These are phyloP conservation scores for Coemansia sp. DNA, from an alignment of 192 early-diverging fungal species.

Conservation along the genomic window DNA sequence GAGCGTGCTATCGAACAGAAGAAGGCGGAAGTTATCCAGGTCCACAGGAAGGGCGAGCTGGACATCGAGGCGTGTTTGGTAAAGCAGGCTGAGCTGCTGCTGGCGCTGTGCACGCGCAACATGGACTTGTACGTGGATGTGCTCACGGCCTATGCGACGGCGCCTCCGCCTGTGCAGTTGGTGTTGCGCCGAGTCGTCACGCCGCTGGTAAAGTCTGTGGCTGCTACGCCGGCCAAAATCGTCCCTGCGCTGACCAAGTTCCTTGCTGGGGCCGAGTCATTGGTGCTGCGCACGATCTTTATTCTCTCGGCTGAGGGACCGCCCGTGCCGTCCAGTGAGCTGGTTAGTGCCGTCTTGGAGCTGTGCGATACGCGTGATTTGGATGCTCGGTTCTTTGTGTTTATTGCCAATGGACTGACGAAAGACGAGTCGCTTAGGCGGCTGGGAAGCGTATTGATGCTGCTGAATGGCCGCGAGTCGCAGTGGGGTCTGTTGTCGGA, in stretches of 20 bases:
- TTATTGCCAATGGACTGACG: constrained; percentile 30
- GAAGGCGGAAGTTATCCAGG: constrained; percentile 12
- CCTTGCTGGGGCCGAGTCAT: constrained; percentile 34
- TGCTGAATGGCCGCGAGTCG: constrained; percentile 25
- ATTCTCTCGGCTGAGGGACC: constrained; percentile 23
- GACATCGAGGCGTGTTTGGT: constrained; percentile 27
- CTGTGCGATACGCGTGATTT: constrained; percentile 31
- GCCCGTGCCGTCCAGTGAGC: constrained; percentile 31
- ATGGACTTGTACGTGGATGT: constrained; percentile 27
- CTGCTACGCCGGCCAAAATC: constrained; percentile 23
- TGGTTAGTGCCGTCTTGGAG: constrained; percentile 35
- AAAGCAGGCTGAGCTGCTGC: constrained; percentile 32
- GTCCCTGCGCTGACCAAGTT: constrained; percentile 35
- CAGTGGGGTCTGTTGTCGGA: constrained; percentile 21
- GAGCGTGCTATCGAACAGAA: constrained; percentile 16
- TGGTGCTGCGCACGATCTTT: constrained; percentile 32
- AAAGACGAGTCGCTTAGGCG: constrained; percentile 16
- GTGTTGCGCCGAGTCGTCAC: constrained; percentile 28
- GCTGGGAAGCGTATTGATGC: constrained; percentile 18
- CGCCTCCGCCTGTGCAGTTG: constrained; percentile 17
- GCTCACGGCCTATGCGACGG: constrained; percentile 24
- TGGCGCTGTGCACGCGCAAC: constrained; percentile 55
- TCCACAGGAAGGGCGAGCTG: constrained; percentile 25
- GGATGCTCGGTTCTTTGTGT: constrained; percentile 36
- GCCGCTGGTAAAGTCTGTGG: constrained; percentile 43